These are phyloP conservation scores for Xylariaceae sp. DNA, from an alignment of 2,329 filamentous ascomycete genomes.

Conservation along the genomic window DNA sequence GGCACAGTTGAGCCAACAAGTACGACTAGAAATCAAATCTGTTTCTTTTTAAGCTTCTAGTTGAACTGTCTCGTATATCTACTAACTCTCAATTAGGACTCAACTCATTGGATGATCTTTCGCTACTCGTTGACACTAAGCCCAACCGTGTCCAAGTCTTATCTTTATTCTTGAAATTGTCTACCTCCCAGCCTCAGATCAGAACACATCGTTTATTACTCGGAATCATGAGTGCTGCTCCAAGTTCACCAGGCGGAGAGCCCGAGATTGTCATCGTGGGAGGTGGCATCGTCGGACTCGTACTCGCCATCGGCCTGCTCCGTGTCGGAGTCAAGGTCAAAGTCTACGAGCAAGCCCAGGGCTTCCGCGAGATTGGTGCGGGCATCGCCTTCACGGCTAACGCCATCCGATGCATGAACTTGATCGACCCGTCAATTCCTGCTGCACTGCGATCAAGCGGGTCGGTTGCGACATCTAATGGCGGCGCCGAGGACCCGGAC, in stretches of 20 bases:
- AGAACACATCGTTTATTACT: neutral
- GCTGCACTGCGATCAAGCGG: conserved; percentile 29
- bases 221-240: neutral
- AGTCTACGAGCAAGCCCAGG: conserved; percentile 33
- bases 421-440: conserved; percentile 32
- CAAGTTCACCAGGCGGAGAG: conserved; percentile 4
- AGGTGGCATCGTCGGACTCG: conserved; percentile 36
- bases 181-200: neutral
- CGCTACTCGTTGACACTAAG: neutral
- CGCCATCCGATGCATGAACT: conserved; percentile 32
- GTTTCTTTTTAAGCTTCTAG: neutral
- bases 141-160: neutral
- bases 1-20: neutral
- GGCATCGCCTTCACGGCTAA: conserved; percentile 37
- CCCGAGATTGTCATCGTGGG: conserved; percentile 34
- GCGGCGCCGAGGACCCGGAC: conserved; percentile 21
- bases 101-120: neutral
- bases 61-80: neutral
- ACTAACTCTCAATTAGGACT: neutral
- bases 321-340: conserved; percentile 30
- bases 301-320: conserved; percentile 31
- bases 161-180: neutral
- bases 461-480: conserved; percentile 21
- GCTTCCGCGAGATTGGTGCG: conserved; percentile 37
- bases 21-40: neutral